Evolutionary conservation across 2,329 filamentous ascomycete species (phyloP), one percentile per base, ranked within the genome.

Genomic region (Diaporthe caulivora): DNA sequence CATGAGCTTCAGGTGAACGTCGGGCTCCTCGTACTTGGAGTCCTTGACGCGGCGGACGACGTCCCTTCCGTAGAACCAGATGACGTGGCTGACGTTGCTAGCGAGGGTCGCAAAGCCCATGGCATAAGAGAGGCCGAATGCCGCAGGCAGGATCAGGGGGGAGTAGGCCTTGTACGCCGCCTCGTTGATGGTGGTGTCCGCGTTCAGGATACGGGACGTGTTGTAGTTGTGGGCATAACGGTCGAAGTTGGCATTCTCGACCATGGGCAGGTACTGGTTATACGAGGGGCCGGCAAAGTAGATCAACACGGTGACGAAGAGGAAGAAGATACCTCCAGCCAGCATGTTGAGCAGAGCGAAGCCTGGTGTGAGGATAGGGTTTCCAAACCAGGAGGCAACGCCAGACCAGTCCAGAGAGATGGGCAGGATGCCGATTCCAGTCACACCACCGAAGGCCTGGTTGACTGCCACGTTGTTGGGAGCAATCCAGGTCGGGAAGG

Each of bases 31-130:
- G 11, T 74, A 70, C 67, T 77, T 78, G 62, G 62, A 53, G 62
- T 67, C 62, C 62, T 67, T 67, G 62, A 67, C 47, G 8, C 62
- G 62, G 31, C 62, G 62, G 47, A 67, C 47, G 7, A 67, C n/a
- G 76, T 89, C 87, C 68, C 85, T 83, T 6, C 87, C 84, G 77
- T 90, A 86, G 78, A 89, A 89, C 1, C 90, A 82, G 24, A 80
- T 77, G 37, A 86, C 85, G 72, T 89, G 88, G 11, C 85, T 86
- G 17, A 90, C 78, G 0, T 85, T 86, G 29, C 87, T 86, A 0
- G 88, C 83, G 76, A 89, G 89, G 40, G 89, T 85, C 64, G 84
- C 87, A 73, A 90, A 90, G 80, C 88, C 89, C 79, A 86, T 87
- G 74, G 87, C 82, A 80, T 89, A 90, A 29, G 86, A 62, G 3